Percentiles rank a stretch among this genome's conserved stretches.
Evolutionary conservation across 306 rosid genomes (phyloP).

Genomic region (Citrullus mucosospermus): DNA sequence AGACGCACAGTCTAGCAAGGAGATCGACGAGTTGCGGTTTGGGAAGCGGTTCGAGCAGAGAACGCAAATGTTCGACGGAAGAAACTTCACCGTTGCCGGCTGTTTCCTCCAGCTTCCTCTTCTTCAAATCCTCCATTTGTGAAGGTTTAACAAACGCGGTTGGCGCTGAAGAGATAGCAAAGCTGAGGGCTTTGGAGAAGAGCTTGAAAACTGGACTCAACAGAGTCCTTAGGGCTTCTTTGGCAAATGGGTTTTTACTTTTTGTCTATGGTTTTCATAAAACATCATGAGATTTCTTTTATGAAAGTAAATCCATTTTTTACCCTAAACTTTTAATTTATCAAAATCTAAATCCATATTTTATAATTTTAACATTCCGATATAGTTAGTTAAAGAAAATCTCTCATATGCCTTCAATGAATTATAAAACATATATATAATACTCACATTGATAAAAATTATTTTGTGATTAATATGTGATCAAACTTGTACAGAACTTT

Average conservation of each 20-base stretch:
- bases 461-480: too few species aligned
- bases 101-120: slow-evolving; percentile 53
- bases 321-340: too few species aligned
- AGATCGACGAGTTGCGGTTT: slow-evolving; percentile 67
- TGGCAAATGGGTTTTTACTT: not conserved
- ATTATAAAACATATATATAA: too few species aligned
- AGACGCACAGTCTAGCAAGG: slow-evolving; percentile 57
- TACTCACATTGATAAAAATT: too few species aligned
- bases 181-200: not conserved
- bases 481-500: too few species aligned
- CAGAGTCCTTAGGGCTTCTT: not conserved
- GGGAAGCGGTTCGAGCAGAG: slow-evolving; percentile 52
- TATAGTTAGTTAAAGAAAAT: too few species aligned
- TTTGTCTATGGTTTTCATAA: too few species aligned
- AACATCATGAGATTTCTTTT: too few species aligned
- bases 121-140: slow-evolving; percentile 61
- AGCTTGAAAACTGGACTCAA: not conserved
- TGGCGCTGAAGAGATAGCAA: not conserved
- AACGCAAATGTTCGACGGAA: slow-evolving; percentile 43
- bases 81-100: slow-evolving; percentile 12
- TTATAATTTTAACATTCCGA: too few species aligned
- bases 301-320: too few species aligned
- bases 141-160: not conserved
- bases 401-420: too few species aligned
- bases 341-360: too few species aligned